Evolutionary conservation across 306 rosid species (phyloP), one percentile per base, ranked within the genome.

Genomic region (Comarum palustre): DNA sequence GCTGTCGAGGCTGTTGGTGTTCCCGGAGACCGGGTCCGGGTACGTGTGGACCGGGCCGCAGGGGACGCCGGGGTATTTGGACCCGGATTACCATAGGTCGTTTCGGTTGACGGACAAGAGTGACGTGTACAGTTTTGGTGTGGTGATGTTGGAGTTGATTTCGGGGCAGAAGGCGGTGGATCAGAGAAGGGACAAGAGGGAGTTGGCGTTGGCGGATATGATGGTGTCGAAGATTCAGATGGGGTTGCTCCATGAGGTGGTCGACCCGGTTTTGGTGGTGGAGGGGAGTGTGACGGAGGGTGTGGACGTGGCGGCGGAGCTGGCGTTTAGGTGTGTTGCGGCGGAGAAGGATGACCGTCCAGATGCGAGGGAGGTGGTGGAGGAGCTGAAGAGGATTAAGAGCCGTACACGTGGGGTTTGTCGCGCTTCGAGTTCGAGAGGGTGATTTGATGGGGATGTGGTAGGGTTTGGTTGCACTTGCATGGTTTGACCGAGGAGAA

Each of bases 41-140:
- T 90, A 36, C 59, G 99, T 94, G 12, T 94, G 97, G 88, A 94
- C 99, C 4, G 99, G 99, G 0, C 99, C 99, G 0, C 99, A 91
- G 38, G 99, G 99, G 0, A 94, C 99, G 0, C 99, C 99, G 1
- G 99, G 99, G 12, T 94, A 94, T 55, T 78, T 94, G 75, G 99
- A 94, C 74, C 99, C 99, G 47, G 99, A 94, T 17, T 94, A 94
- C 62, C 93, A 94, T 83, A 83, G 87, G 61, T 94, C 99, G 3
- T 94, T 91, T 73, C 84, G 96, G 80, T 73, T 94, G 68, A 94
- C 99, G 13, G 97, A 94, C 71, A 94, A 91, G 81, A 94, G 99
- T 42, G 99, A 94, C 79, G 96, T 91, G 79, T 94, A 94, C 73
- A 94, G 99, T 66, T 94, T 94, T 32, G 97, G 99, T 0, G 99